Evolutionary conservation across 345 rosid genomes (phyloP).

Genomic region (Acer negundo): DNA sequence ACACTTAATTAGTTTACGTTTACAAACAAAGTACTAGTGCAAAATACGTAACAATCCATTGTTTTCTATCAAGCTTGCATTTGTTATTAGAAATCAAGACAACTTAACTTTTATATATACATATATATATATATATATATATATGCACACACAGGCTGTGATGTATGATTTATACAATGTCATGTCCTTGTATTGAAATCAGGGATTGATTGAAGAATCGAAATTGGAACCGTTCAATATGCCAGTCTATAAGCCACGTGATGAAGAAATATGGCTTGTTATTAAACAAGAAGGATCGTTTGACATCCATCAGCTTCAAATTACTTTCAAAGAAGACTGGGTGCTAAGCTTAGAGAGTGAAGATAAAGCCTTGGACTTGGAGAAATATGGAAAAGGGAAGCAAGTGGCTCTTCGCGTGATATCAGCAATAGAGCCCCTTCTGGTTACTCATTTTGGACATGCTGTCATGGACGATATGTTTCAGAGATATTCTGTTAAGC

Average conservation of each 20-base stretch:
- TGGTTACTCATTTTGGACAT: slow-evolving; percentile 21
- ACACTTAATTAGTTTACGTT: too few relatives aligned
- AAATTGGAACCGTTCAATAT: neutral
- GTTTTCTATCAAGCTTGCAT: too few relatives aligned
- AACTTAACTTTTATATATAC: too few relatives aligned
- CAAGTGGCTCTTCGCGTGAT: neutral
- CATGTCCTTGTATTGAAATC: too few relatives aligned
- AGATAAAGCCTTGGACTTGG: too few relatives aligned
- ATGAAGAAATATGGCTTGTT: neutral
- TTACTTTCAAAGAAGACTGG: neutral
- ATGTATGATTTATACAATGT: too few relatives aligned
- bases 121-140: too few relatives aligned
- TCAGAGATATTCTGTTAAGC: neutral
- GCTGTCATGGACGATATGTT: slow-evolving; percentile 13
- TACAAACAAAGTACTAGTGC: too few relatives aligned
- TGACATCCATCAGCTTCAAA: neutral
- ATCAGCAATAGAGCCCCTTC: neutral
- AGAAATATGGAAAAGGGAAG: neutral
- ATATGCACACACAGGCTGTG: too few relatives aligned
- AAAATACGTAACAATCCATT: too few relatives aligned
- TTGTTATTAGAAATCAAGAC: too few relatives aligned
- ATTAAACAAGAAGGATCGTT: slow-evolving; percentile 15
- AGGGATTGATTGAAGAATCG: slow-evolving; percentile 9
- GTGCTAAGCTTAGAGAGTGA: neutral
- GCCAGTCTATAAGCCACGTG: neutral